A percentile compares a stretch with the other conserved stretches of the same genome.
Conservation (phyloP, 257 asterid genomes). For the Solanum okadae region DNA sequence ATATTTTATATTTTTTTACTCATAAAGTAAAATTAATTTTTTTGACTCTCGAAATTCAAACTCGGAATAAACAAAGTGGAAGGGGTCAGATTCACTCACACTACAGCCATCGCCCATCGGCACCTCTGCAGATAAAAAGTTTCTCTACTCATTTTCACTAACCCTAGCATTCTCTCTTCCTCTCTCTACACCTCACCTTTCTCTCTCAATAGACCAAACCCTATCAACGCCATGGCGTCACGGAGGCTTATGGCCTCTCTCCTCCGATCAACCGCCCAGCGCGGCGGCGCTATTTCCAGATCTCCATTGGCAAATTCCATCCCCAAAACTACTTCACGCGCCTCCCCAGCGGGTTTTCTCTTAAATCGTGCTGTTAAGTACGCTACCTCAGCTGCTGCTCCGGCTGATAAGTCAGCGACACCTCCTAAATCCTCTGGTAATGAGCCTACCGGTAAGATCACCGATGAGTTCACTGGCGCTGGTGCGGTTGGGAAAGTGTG, state of each 20-base stretch:
- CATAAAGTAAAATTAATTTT: background rate
- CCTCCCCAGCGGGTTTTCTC: slow-evolving; percentile 60
- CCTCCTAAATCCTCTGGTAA: slow-evolving; percentile 24
- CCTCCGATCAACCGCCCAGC: slow-evolving; percentile 52
- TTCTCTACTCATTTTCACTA: background rate
- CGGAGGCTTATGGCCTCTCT: slow-evolving; percentile 82
- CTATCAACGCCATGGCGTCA: slow-evolving; percentile 47
- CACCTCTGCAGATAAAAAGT: background rate
- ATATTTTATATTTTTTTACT: background rate
- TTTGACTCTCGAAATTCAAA: background rate
- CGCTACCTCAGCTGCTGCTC: slow-evolving; percentile 49
- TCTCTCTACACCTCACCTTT: slow-evolving; percentile 2
- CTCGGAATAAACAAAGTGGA: background rate
- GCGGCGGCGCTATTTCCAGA: slow-evolving; percentile 23
- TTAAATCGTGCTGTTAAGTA: slow-evolving; percentile 57
- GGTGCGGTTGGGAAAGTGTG: slow-evolving; percentile 73
- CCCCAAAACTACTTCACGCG: slow-evolving; percentile 3
- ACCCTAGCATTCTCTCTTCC: slow-evolving; percentile 6
- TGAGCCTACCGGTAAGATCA: slow-evolving; percentile 49
- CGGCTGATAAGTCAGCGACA: slow-evolving; percentile 18
- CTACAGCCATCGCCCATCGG: background rate
- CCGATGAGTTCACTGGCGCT: slow-evolving; percentile 71
- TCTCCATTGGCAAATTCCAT: slow-evolving; percentile 1
- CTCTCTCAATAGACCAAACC: slow-evolving; percentile 8
- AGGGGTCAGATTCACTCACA: background rate